Evolutionary conservation across 306 rosid genomes (phyloP).

Genomic region (Pueraria montana): DNA sequence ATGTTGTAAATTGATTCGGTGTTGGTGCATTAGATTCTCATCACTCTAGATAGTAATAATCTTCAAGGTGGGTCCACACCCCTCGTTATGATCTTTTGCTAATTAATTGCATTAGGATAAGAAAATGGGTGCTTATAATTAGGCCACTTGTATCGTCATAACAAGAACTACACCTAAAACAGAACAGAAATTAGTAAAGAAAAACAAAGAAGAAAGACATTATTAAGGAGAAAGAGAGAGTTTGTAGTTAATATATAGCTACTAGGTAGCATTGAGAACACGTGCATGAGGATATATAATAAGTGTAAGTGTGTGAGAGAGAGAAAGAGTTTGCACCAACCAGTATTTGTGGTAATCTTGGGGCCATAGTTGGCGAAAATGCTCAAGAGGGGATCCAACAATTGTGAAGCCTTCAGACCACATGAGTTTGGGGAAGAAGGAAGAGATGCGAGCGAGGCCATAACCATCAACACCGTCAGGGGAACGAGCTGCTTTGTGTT

Average conservation of each 20-base stretch:
- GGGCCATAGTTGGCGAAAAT: constrained; percentile 92
- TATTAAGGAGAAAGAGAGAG: neutral
- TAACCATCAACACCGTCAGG: constrained; percentile 82
- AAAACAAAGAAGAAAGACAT: neutral
- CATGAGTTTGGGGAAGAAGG: constrained; percentile 96
- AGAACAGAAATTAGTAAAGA: neutral
- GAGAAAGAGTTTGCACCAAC: constrained; percentile 26
- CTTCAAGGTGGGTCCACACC: constrained; percentile 67
- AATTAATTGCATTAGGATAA: constrained; percentile 4
- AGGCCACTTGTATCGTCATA: constrained; percentile 41
- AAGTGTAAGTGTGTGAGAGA: neutral
- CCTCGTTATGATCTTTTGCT: constrained; percentile 44
- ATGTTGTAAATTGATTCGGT: constrained; percentile 38
- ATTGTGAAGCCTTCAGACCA: constrained; percentile 97
- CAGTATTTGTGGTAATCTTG: constrained; percentile 69
- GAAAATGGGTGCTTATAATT: constrained; percentile 40
- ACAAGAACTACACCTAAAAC: neutral
- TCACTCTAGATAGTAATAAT: constrained; percentile 41
- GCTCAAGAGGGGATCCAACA: constrained; percentile 77
- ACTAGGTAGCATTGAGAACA: neutral
- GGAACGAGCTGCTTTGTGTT: constrained; percentile 78
- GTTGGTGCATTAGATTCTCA: constrained; percentile 43
- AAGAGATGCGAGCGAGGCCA: constrained; percentile 82
- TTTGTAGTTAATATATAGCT: neutral
- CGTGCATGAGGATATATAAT: neutral